phyloP scores from a whole-genome alignment of 2,329 filamentous ascomycete genomes.

The Penicillium sp. region DNA sequence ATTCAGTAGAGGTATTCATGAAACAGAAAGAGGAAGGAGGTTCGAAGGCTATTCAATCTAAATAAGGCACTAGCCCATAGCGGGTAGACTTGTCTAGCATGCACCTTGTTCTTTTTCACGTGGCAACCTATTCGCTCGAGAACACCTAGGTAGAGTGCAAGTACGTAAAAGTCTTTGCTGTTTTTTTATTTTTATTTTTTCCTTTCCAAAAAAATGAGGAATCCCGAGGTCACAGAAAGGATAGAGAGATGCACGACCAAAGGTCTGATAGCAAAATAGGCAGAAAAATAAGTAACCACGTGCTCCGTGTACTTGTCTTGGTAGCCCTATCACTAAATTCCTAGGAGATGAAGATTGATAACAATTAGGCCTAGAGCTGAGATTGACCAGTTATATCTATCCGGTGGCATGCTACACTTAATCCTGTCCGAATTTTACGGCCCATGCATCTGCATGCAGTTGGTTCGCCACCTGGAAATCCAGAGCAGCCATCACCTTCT shows the following conservation, averaged over 20 bases:
- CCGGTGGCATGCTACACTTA: neutral
- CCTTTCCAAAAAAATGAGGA: too few relatives aligned
- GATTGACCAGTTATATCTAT: neutral
- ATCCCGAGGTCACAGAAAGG: too few relatives aligned
- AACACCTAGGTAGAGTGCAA: neutral
- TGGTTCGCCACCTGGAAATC: neutral
- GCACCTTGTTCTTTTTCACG: neutral
- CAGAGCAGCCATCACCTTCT: neutral
- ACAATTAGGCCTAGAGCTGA: neutral
- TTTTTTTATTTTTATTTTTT: too few relatives aligned
- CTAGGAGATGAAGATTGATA: neutral
- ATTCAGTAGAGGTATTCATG: too few relatives aligned
- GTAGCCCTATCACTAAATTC: neutral
- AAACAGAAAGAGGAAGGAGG: too few relatives aligned
- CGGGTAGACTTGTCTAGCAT: neutral
- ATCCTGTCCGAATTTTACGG: neutral
- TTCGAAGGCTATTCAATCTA: neutral
- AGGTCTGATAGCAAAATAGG: too few relatives aligned
- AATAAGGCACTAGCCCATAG: neutral
- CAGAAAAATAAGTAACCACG: too few relatives aligned
- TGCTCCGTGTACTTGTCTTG: neutral
- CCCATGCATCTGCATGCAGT: neutral
- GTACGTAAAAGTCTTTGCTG: too few relatives aligned
- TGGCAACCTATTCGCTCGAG: neutral
- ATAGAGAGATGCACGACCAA: too few relatives aligned